Evolutionary conservation across 352 stramenopile species (phyloP), one percentile per base, ranked within the genome.

Genomic region (Globisporangium barbulae): DNA sequence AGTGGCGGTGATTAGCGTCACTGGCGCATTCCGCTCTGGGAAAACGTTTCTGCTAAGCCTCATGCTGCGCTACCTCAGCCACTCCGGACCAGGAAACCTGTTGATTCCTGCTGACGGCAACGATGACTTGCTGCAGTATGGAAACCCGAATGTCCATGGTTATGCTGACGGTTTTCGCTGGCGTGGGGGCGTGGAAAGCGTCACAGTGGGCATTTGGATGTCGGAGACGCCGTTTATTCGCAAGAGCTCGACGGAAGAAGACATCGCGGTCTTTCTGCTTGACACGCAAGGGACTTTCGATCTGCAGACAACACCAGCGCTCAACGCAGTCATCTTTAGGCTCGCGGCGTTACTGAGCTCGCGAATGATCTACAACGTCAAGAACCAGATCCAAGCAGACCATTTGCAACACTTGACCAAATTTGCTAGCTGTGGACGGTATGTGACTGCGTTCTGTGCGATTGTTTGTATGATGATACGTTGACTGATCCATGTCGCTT

Each of bases 171-270:
- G 49, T 25, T 41, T 55, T 19, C 49, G 3, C 17, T 55, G 28
- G 49, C 25, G 19, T 8, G 48, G 25, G 7, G 13, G 17, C 13
- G 1, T 3, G 12, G 25, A 55, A 15, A 31, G 49, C 28, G 30
- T 55, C 49, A 55, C 49, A 9, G 31, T 25, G 15, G 28, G 49
- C 2, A 55, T 55, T 33, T 55, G 49, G 49, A 55, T 39, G 28
- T 37, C 28, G 7, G 22, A 39, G 15, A n/a, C 6, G 15, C 2
- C 49, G 25, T 55, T 55, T 13, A 37, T 55, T 13, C 28, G 25
- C 49, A 37, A 37, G 49, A 55, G 15, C 15, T 15, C 2, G 9
- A 25, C 2, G 25, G 25, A 17, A 5, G 13, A 39, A 13, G 15
- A 39, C 49, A 22, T 55, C n/a, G 49, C 25, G 15, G 49, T 55